phyloP scores from a whole-genome alignment of 495 filamentous ascomycete genomes.

The Entonaema liquescens region DNA sequence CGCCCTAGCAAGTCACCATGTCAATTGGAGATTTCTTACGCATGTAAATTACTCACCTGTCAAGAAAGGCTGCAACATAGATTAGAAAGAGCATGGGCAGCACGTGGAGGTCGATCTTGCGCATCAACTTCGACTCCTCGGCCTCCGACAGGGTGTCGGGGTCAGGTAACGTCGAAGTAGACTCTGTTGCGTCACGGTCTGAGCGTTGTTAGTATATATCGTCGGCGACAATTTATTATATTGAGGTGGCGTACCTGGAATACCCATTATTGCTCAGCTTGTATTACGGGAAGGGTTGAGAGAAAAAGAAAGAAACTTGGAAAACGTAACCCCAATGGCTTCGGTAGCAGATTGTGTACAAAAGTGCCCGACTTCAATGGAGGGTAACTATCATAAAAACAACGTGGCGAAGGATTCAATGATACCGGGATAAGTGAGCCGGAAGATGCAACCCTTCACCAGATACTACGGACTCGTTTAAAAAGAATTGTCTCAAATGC shows the following conservation, averaged over 20 bases:
- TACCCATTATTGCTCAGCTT: background rate
- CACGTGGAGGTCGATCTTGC: slow-evolving; percentile 80
- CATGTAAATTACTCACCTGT: slow-evolving; percentile 30
- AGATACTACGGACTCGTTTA: background rate
- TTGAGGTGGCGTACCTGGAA: background rate
- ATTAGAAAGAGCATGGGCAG: slow-evolving; percentile 81
- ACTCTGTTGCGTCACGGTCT: background rate
- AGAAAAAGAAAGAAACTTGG: background rate
- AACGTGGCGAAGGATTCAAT: background rate
- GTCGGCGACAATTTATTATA: background rate
- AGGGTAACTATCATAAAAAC: background rate
- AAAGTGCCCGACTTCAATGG: background rate
- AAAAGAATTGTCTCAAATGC: background rate
- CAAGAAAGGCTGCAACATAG: slow-evolving; percentile 82
- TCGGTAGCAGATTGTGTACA: background rate
- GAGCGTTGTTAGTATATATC: background rate
- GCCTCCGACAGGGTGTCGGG: slow-evolving; percentile 15
- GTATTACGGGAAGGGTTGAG: background rate
- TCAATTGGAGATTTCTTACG: slow-evolving; percentile 51
- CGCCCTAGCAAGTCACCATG: slow-evolving; percentile 4
- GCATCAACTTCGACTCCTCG: slow-evolving; percentile 59
- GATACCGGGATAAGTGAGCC: background rate
- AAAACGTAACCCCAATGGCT: background rate
- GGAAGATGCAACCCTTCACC: background rate
- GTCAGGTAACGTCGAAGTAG: background rate